Conservation (phyloP, 768 basidiomycete genomes). For the Tylopilus cervinicoccineus region DNA sequence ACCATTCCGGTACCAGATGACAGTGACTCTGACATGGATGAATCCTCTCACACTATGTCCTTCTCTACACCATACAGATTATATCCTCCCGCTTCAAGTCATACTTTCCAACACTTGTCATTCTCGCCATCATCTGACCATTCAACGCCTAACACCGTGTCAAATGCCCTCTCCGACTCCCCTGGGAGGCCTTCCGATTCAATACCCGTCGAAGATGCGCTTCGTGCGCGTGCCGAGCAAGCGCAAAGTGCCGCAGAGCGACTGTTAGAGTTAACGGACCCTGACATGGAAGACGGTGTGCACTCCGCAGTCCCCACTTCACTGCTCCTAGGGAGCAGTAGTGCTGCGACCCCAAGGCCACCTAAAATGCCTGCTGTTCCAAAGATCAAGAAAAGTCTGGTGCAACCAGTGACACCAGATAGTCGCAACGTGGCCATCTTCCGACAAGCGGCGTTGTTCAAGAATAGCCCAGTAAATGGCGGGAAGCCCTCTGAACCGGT, state of each 20-base stretch:
- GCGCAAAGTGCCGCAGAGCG: slow-evolving; percentile 91
- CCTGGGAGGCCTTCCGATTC: slow-evolving; percentile 38
- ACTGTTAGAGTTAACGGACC: slow-evolving; percentile 80
- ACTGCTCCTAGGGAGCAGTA: slow-evolving; percentile 43
- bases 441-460: slow-evolving; percentile 74
- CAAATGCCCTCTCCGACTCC: slow-evolving; percentile 61
- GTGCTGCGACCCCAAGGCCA: slow-evolving; percentile 36
- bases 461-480: slow-evolving; percentile 71
- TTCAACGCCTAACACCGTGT: slow-evolving; percentile 46
- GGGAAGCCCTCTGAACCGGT: slow-evolving; percentile 50
- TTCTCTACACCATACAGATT: slow-evolving; percentile 66
- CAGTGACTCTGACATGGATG: slow-evolving; percentile 62
- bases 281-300: slow-evolving; percentile 57
- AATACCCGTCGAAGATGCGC: slow-evolving; percentile 74
- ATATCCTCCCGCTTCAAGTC: slow-evolving; percentile 38
- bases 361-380: slow-evolving; percentile 35
- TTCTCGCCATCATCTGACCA: slow-evolving; percentile 51
- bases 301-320: slow-evolving; percentile 55
- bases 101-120: slow-evolving; percentile 42
- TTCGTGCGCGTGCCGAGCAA: slow-evolving; percentile 85
- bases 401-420: slow-evolving; percentile 61
- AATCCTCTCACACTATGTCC: slow-evolving; percentile 59
- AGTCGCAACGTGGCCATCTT: slow-evolving; percentile 56
- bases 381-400: slow-evolving; percentile 26
- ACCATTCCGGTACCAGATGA: slow-evolving; percentile 73